These are phyloP conservation scores for Fraxinus dipetala DNA, from an alignment of 305 asterid genomes.

Conservation along the genomic window DNA sequence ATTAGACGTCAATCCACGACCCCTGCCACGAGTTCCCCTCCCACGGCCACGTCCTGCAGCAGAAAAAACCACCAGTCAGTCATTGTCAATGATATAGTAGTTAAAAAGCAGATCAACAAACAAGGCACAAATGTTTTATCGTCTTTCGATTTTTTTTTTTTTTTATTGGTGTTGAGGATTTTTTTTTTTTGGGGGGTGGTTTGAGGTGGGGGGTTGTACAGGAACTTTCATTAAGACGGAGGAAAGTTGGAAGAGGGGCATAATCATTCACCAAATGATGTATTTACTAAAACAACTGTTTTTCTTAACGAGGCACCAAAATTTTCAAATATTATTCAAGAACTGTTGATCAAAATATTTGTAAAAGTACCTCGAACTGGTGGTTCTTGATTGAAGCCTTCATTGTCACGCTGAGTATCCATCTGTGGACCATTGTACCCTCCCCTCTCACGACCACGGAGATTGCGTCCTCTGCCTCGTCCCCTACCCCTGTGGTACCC, in stretches of 20 bases:
- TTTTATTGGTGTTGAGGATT: too few relatives aligned
- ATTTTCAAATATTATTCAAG: neutral
- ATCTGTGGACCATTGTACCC: slow-evolving; percentile 53
- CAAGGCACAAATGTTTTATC: neutral
- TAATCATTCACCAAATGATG: neutral
- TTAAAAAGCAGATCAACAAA: neutral
- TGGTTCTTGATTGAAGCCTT: slow-evolving; percentile 62
- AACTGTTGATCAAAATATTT: neutral
- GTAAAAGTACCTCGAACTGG: slow-evolving; percentile 57
- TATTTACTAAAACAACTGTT: neutral
- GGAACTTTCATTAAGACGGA: neutral
- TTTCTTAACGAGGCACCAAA: neutral
- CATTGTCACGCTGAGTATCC: slow-evolving; percentile 49
- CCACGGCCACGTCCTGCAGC: slow-evolving; percentile 78
- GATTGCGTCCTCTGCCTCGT: slow-evolving; percentile 65
- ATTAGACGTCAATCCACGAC: slow-evolving; percentile 68
- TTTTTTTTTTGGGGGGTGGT: too few relatives aligned
- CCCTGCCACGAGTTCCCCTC: slow-evolving; percentile 72
- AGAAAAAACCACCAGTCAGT: slow-evolving; percentile 5
- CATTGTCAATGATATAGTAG: neutral
- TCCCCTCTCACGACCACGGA: slow-evolving; percentile 74
- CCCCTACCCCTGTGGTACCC: slow-evolving; percentile 67
- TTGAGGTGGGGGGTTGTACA: neutral
- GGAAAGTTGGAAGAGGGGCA: neutral
- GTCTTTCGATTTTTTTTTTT: neutral